phyloP scores from a whole-genome alignment of 345 rosid species.

The Lumnitzera littorea region DNA sequence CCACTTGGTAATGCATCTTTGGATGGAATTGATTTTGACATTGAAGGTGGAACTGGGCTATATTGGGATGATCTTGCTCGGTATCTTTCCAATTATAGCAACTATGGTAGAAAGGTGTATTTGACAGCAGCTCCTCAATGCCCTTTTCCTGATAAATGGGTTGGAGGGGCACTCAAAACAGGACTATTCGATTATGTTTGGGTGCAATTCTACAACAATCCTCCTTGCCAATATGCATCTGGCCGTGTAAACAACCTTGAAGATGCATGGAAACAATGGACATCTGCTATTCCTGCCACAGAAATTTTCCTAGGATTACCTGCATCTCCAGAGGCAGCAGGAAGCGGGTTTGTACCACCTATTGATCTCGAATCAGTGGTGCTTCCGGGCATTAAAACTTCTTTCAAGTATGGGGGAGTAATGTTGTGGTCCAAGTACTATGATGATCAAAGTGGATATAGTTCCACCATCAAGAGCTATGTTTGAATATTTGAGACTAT shows the following conservation, averaged over 20 bases:
- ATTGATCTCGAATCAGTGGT: conserved; percentile 28
- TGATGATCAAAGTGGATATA: conserved; percentile 46
- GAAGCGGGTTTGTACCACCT: conserved; percentile 45
- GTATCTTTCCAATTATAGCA: conserved; percentile 20
- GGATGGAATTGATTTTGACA: conserved; percentile 54
- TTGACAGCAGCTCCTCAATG: conserved; percentile 64
- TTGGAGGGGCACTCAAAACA: conserved; percentile 40
- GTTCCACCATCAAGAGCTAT: conserved; percentile 26
- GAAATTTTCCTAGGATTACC: conserved; percentile 49
- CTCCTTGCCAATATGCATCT: conserved; percentile 37
- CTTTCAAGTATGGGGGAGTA: conserved; percentile 48
- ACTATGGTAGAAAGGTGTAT: conserved; percentile 35
- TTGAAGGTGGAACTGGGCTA: conserved; percentile 31
- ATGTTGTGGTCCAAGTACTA: conserved; percentile 60
- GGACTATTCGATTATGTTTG: conserved; percentile 48
- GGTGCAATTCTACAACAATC: conserved; percentile 62
- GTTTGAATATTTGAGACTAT: conserved; percentile 20
- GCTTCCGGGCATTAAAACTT: conserved; percentile 34
- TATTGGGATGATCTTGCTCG: conserved; percentile 44
- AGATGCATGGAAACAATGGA: conserved; percentile 49
- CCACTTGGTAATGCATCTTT: conserved; percentile 46
- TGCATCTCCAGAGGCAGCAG: conserved; percentile 47
- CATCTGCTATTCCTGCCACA: conserved; percentile 23
- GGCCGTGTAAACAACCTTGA: conserved; percentile 26
- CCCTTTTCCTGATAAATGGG: conserved; percentile 43